Percentiles rank a stretch among this genome's conserved stretches.
These are phyloP conservation scores for Mycena galopus DNA, from an alignment of 768 basidiomycete genomes.

Conservation along the genomic window DNA sequence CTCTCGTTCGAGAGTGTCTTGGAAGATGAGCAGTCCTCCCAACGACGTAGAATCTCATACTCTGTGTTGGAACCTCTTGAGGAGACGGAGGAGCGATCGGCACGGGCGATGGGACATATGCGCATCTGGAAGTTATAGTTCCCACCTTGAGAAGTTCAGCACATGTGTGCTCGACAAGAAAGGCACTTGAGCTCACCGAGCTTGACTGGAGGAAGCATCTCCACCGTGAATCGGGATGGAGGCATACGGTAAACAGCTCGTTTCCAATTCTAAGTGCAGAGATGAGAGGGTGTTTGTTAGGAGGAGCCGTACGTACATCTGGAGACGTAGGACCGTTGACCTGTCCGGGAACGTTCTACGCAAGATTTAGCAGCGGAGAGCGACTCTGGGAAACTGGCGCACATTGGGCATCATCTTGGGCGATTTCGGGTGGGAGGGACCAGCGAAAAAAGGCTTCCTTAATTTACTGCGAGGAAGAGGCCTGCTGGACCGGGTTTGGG, in stretches of 20 bases:
- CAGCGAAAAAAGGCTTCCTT: background rate
- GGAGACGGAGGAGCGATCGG: conserved; percentile 54
- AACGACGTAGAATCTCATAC: conserved; percentile 83
- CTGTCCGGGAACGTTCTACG: conserved; percentile 39
- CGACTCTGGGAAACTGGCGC: background rate
- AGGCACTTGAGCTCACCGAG: conserved; percentile 55
- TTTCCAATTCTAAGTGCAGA: conserved; percentile 63
- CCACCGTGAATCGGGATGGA: conserved; percentile 71
- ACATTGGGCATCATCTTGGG: conserved; percentile 24
- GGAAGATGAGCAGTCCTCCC: conserved; percentile 90
- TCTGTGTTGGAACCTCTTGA: conserved; percentile 55
- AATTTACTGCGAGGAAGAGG: conserved; percentile 3
- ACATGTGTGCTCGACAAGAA: background rate
- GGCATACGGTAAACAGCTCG: conserved; percentile 71
- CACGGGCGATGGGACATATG: conserved; percentile 59
- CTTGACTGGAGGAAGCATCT: conserved; percentile 70
- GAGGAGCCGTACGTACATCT: conserved; percentile 36
- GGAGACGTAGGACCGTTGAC: conserved; percentile 41
- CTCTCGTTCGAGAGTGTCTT: conserved; percentile 75
- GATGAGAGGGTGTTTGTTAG: background rate
- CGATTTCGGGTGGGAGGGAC: background rate
- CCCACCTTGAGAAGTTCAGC: conserved; percentile 55
- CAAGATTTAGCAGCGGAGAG: background rate
- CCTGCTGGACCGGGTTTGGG: background rate
- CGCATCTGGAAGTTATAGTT: conserved; percentile 74